These are phyloP conservation scores for Micractinium sp. DNA, from an alignment of 139 green algal genomes.

Conservation along the genomic window DNA sequence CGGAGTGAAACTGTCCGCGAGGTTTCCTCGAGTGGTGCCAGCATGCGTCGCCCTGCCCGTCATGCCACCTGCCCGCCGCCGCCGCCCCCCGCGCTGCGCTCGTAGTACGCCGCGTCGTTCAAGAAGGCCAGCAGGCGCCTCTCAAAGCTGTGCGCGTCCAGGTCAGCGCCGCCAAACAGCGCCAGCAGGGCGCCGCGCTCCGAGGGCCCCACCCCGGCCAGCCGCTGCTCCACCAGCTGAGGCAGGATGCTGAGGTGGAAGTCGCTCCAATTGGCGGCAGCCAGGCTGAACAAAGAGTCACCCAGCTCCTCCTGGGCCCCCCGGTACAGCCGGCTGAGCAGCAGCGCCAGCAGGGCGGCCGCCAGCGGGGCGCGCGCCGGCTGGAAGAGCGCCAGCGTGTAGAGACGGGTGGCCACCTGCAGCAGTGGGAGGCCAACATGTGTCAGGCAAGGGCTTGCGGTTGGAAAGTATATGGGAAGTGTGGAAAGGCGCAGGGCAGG, in stretches of 20 bases:
- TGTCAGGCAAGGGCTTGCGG: too few relatives aligned
- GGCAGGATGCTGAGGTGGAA: not conserved
- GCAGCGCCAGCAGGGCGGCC: constrained; percentile 34
- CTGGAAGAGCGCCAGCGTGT: constrained; percentile 17
- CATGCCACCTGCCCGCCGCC: not conserved
- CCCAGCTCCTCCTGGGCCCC: constrained; percentile 17
- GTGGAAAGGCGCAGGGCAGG: too few relatives aligned
- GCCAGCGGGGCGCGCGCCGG: not conserved
- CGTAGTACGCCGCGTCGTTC: constrained; percentile 31
- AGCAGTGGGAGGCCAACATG: too few relatives aligned
- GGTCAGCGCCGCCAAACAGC: constrained; percentile 13
- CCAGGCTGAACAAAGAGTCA: constrained; percentile 33
- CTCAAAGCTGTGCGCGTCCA: constrained; percentile 38
- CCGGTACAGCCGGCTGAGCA: constrained; percentile 33
- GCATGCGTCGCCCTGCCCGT: not conserved
- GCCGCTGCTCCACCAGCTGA: not conserved
- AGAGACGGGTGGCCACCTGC: constrained; percentile 36
- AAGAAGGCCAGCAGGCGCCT: constrained; percentile 19
- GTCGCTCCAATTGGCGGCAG: constrained; percentile 37
- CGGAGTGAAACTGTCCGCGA: too few relatives aligned
- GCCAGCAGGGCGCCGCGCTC: not conserved
- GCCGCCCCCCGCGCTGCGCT: not conserved
- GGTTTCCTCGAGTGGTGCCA: too few relatives aligned
- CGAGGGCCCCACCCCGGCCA: constrained; percentile 5
- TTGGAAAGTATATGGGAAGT: too few relatives aligned